phyloP scores from a whole-genome alignment of 2,329 filamentous ascomycete genomes.

The Elsinoe fawcettii region DNA sequence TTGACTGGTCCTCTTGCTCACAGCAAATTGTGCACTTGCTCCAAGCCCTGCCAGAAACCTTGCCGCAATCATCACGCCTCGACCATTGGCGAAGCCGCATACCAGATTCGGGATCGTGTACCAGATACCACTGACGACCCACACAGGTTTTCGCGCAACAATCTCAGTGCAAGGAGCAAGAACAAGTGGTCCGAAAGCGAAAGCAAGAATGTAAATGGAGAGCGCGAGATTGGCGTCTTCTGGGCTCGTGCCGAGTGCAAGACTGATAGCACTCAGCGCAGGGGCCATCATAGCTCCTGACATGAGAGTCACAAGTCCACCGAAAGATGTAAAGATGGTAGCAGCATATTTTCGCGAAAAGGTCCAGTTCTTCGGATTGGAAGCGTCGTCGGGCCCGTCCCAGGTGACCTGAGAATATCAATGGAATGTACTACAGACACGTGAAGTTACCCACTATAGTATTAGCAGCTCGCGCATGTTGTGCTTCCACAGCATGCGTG shows the following conservation, averaged over 20 bases:
- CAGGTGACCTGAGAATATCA: slow-evolving; percentile 14
- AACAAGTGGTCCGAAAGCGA: slow-evolving; percentile 39
- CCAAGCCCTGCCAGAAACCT: slow-evolving; percentile 45
- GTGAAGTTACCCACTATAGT: no score
- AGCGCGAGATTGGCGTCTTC: slow-evolving; percentile 23
- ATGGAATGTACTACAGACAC: no score
- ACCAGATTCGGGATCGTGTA: slow-evolving; percentile 46
- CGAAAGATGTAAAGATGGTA: slow-evolving; percentile 18
- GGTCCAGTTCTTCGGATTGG: slow-evolving; percentile 20
- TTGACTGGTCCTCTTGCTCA: no score
- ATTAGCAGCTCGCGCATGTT: no score
- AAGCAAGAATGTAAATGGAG: slow-evolving; percentile 39
- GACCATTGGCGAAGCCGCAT: slow-evolving; percentile 37
- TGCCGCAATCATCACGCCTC: slow-evolving; percentile 37
- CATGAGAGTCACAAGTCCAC: slow-evolving; percentile 19
- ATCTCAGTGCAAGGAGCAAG: slow-evolving; percentile 43
- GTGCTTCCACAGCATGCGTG: no score
- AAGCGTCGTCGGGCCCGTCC: slow-evolving; percentile 17
- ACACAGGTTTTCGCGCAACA: slow-evolving; percentile 38
- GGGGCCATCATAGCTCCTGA: slow-evolving; percentile 20
- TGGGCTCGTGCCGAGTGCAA: slow-evolving; percentile 18
- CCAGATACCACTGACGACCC: slow-evolving; percentile 41
- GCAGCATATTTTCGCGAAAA: slow-evolving; percentile 17
- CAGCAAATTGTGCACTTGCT: slow-evolving; percentile 39
- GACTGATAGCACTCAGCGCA: slow-evolving; percentile 18